phyloP scores from a whole-genome alignment of 1,284 basidiomycete genomes.

The Cronartium quercuum region DNA sequence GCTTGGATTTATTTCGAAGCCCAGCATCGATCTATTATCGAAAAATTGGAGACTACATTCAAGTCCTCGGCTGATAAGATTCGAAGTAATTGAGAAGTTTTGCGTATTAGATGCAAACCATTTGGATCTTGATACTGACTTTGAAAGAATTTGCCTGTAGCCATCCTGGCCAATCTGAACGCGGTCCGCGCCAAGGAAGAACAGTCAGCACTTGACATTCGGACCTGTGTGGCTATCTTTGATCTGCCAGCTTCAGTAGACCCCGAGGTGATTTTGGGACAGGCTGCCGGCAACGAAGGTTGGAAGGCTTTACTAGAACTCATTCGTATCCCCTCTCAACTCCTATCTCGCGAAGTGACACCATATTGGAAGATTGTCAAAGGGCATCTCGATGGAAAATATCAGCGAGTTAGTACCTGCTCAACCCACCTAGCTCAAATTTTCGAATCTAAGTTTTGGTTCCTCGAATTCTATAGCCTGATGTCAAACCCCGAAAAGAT shows the following conservation, averaged over 20 bases:
- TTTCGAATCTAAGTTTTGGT: constrained; percentile 20
- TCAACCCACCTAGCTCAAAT: neutral
- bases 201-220: constrained; percentile 41
- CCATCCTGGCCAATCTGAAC: constrained; percentile 53
- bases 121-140: constrained; percentile 57
- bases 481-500: constrained; percentile 5
- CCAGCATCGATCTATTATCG: constrained; percentile 78
- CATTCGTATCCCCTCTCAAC: constrained; percentile 54
- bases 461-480: neutral
- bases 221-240: constrained; percentile 20
- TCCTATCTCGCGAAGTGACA: constrained; percentile 61
- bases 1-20: constrained; percentile 91
- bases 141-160: constrained; percentile 59
- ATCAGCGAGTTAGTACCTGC: constrained; percentile 61
- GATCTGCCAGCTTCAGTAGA: constrained; percentile 42
- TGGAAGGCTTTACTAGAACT: constrained; percentile 74
- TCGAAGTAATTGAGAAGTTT: constrained; percentile 54
- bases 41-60: constrained; percentile 67
- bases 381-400: constrained; percentile 83
- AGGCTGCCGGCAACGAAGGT: constrained; percentile 61
- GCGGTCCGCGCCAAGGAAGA: constrained; percentile 42
- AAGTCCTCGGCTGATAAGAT: constrained; percentile 57
- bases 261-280: constrained; percentile 51
- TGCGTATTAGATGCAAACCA: constrained; percentile 3
- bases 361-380: constrained; percentile 91